These are phyloP conservation scores for Lyophyllum decastes DNA, from an alignment of 768 basidiomycete species.

Conservation along the genomic window DNA sequence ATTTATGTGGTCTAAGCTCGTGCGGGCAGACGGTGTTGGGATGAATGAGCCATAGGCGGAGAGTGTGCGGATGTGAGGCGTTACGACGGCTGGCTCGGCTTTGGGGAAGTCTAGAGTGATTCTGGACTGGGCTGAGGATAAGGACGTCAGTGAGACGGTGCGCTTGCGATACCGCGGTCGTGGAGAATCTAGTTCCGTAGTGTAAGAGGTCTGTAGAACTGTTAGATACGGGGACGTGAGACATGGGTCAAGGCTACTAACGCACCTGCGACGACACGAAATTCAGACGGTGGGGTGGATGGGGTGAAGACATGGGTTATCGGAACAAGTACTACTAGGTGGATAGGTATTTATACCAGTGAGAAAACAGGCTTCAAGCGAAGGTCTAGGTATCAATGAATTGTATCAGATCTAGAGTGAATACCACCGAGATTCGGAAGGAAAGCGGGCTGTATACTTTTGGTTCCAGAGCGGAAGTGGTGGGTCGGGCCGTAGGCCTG, in stretches of 20 bases:
- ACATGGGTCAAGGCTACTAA: background rate
- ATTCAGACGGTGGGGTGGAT: background rate
- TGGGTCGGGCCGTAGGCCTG: background rate
- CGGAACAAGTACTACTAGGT: background rate
- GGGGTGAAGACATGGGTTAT: background rate
- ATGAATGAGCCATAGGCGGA: constrained; percentile 22
- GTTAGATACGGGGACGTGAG: background rate
- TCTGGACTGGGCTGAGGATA: constrained; percentile 17
- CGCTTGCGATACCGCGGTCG: constrained; percentile 15
- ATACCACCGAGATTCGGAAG: constrained; percentile 14
- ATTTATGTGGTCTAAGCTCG: constrained; percentile 14
- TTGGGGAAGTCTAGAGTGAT: constrained; percentile 14
- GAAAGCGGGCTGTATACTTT: constrained; percentile 4
- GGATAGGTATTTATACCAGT: constrained; percentile 6
- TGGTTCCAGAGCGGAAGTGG: background rate
- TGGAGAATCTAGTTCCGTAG: background rate
- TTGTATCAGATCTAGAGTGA: background rate
- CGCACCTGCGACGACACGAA: constrained; percentile 10
- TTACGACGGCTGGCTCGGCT: constrained; percentile 8
- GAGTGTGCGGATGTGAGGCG: constrained; percentile 11
- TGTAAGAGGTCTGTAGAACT: background rate
- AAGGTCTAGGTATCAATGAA: background rate
- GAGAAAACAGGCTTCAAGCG: constrained; percentile 6
- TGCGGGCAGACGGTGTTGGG: constrained; percentile 20
- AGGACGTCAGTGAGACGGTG: constrained; percentile 18